Conservation (phyloP, 2,329 filamentous ascomycete species). For the Neofusicoccum sp. region DNA sequence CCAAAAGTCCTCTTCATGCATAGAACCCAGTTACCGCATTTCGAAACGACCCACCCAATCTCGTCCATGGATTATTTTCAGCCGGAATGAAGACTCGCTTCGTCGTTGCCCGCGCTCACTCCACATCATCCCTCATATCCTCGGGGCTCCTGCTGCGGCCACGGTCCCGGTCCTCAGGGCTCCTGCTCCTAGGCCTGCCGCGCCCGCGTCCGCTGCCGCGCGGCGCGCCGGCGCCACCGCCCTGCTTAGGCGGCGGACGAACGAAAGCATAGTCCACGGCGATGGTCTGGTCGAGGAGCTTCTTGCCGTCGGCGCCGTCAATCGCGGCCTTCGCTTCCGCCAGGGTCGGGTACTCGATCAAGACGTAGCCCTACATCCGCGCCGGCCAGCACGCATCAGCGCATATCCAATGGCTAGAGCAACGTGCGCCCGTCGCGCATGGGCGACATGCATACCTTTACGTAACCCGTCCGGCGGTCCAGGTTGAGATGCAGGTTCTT, state of each 20-base stretch:
- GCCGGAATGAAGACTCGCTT: background rate
- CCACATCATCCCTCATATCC: constrained; percentile 16
- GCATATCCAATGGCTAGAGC: background rate
- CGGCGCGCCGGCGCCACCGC: constrained; percentile 36
- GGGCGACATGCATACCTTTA: constrained; percentile 63
- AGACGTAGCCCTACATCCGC: constrained; percentile 69
- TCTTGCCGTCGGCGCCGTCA: constrained; percentile 74
- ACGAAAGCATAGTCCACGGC: constrained; percentile 85
- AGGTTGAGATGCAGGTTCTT: constrained; percentile 86
- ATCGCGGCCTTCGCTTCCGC: constrained; percentile 81
- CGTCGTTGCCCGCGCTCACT: background rate
- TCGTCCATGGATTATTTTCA: background rate
- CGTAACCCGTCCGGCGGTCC: constrained; percentile 80
- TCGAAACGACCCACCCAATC: background rate
- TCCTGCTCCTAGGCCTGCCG: constrained; percentile 46
- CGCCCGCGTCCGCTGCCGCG: constrained; percentile 24
- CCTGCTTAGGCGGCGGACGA: constrained; percentile 63
- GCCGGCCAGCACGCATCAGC: background rate
- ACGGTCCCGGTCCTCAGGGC: constrained; percentile 42
- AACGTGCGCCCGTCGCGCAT: background rate
- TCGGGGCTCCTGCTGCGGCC: constrained; percentile 26
- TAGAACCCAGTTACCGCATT: background rate
- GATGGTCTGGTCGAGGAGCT: constrained; percentile 80
- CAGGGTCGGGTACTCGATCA: constrained; percentile 82
- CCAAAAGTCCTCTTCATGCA: background rate